A percentile compares a stretch with the other conserved stretches of the same genome.
These are phyloP conservation scores for Sphaerostilbella broomeana DNA, from an alignment of 2,329 filamentous ascomycete species.

Conservation along the genomic window DNA sequence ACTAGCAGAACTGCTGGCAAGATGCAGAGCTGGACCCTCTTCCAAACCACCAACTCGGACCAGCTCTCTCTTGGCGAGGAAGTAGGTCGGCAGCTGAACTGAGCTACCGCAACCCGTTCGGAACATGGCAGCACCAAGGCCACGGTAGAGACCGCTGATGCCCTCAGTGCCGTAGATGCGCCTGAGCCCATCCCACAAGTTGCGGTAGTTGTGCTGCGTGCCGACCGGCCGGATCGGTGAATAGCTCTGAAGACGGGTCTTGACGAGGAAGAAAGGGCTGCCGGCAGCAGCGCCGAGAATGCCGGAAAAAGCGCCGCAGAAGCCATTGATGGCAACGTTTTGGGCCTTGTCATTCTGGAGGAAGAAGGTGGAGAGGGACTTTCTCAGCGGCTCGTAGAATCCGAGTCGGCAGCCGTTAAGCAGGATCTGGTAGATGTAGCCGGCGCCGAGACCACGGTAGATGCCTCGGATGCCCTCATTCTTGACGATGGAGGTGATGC, in stretches of 20 bases:
- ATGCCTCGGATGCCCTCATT: constrained; percentile 85
- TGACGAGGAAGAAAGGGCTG: constrained; percentile 95
- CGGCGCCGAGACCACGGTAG: constrained; percentile 82
- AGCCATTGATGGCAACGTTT: constrained; percentile 85
- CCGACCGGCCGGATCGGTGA: constrained; percentile 89
- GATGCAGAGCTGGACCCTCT: constrained; percentile 81
- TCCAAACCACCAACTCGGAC: constrained; percentile 79
- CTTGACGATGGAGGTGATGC: constrained; percentile 78
- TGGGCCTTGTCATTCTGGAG: constrained; percentile 70
- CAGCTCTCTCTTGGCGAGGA: constrained; percentile 87
- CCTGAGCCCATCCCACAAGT: constrained; percentile 73
- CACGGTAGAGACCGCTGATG: constrained; percentile 75
- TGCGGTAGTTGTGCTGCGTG: constrained; percentile 90
- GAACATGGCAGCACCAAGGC: constrained; percentile 90
- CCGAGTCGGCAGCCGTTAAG: constrained; percentile 94
- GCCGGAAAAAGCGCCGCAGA: constrained; percentile 82
- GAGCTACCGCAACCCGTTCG: constrained; percentile 92
- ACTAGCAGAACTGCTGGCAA: constrained; percentile 80
- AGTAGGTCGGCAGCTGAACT: constrained; percentile 95
- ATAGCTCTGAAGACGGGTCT: constrained; percentile 90
- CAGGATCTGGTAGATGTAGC: constrained; percentile 93
- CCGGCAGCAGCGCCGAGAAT: constrained; percentile 88
- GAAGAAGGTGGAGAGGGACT: constrained; percentile 59
- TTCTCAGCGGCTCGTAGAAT: constrained; percentile 94
- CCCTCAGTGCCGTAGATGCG: constrained; percentile 78